Base-by-base conservation (phyloP, 352 stramenopile species). In the Pythium guiyangense region DNA sequence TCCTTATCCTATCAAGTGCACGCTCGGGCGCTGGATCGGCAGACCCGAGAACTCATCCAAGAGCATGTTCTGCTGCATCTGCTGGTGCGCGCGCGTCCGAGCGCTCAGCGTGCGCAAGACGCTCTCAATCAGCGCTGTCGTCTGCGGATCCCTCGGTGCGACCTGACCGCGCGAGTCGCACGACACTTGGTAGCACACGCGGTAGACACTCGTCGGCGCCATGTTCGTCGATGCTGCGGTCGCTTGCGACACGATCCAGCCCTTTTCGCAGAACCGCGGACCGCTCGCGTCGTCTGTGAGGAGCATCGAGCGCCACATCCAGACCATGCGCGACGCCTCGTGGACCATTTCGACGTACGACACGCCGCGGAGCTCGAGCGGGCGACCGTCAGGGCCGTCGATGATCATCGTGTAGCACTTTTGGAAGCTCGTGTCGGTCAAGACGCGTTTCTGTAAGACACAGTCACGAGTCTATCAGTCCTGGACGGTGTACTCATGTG, bases 361-460 rank as follows among this genome's bases (percentile, higher is more conserved):
- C 12, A 48, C 43, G 3, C 58, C 58, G n/a, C 42, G 58, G 20
- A 64, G 17, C 44, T 59, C 52, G 15, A 64, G 4, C 20, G 29
- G 37, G 3, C 45, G 37, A 0, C 44, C 52, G 25, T 57, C 40
- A 0, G 44, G 58, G 6, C 37, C 51, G 17, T 59, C 50, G n/a
- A 64, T 55, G 9, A 55, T 17, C 46, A 64, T 58, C n/a, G 42
- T 64, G 29, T 46, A 64, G 50, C 43, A 54, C 50, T 64, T 64
- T 17, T 64, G 50, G 18, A 46, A 64, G 29, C 37, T 59, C 12
- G 43, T 50, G 2, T 54, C 44, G 26, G 43, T 54, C 31, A 59
- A 9, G 6, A 47, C 25, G 12, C 25, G 58, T 26, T 55, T 59
- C 58, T 64, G 18, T 20, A 56, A 25, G n/a, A n/a, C n/a, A n/a